Conservation (phyloP, 257 asterid genomes). For the Avicennia marina region DNA sequence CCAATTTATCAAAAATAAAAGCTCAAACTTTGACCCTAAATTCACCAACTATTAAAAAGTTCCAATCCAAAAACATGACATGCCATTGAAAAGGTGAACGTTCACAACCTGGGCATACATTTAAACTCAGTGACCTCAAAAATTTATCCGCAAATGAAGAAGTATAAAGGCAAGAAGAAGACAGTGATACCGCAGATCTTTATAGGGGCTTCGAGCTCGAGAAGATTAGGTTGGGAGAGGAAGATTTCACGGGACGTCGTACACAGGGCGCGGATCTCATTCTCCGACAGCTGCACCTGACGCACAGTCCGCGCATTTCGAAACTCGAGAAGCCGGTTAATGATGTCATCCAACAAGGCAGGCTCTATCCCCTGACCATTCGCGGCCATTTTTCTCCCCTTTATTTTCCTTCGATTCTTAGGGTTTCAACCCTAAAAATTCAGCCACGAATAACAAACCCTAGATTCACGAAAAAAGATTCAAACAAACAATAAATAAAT, state of each 20-base stretch:
- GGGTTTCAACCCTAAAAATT: slow-evolving; percentile 1
- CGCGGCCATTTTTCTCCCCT: slow-evolving; percentile 28
- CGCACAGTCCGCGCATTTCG: slow-evolving; percentile 62
- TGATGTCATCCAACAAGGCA: slow-evolving; percentile 66
- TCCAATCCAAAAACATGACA: neutral
- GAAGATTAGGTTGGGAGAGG: slow-evolving; percentile 74
- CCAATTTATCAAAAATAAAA: neutral
- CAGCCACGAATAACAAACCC: slow-evolving; percentile 21
- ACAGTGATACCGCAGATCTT: slow-evolving; percentile 67
- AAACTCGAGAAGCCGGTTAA: slow-evolving; percentile 64
- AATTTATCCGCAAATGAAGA: neutral
- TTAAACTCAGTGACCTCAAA: neutral
- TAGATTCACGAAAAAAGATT: slow-evolving; percentile 13
- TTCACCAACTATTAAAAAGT: slow-evolving; percentile 4
- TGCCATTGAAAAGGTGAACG: neutral
- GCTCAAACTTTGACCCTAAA: slow-evolving; percentile 10
- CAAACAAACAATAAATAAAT: neutral
- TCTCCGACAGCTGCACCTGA: slow-evolving; percentile 76
- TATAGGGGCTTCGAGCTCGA: slow-evolving; percentile 84
- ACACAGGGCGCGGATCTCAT: slow-evolving; percentile 77
- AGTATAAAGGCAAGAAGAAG: neutral
- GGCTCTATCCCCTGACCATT: slow-evolving; percentile 69
- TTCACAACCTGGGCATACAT: neutral
- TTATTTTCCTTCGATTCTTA: slow-evolving; percentile 6
- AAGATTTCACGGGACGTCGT: slow-evolving; percentile 62